A percentile compares a stretch with the other conserved stretches of the same genome.
phyloP scores from a whole-genome alignment of 2,329 filamentous ascomycete species.

The Nannizzia gypsea region DNA sequence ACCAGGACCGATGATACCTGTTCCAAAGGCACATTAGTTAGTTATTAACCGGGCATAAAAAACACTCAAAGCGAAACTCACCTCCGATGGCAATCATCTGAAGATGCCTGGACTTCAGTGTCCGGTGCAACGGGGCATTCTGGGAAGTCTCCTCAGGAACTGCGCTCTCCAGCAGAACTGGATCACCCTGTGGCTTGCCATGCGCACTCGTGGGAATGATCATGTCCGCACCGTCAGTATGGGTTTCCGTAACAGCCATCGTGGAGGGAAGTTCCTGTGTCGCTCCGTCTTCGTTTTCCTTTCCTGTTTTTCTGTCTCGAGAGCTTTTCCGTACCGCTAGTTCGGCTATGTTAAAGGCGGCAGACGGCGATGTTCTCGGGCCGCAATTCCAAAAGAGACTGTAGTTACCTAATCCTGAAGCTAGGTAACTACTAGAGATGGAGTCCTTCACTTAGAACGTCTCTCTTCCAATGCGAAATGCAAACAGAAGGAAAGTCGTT shows the following conservation, averaged over 20 bases:
- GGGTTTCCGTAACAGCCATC: background rate
- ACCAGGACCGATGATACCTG: conserved; percentile 53
- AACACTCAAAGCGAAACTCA: conserved; percentile 52
- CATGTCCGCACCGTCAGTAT: background rate
- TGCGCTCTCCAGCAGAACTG: background rate
- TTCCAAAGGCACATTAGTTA: conserved; percentile 13
- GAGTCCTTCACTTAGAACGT: too few relatives aligned
- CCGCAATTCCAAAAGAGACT: too few relatives aligned
- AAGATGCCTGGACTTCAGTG: conserved; percentile 47
- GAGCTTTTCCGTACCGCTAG: too few relatives aligned
- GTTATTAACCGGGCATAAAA: conserved; percentile 17
- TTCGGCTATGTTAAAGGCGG: too few relatives aligned
- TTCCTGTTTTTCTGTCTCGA: too few relatives aligned
- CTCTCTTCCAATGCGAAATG: too few relatives aligned
- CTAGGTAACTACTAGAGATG: too few relatives aligned
- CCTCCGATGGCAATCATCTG: conserved; percentile 50
- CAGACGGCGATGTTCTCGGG: too few relatives aligned
- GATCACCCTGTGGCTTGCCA: background rate
- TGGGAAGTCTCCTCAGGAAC: conserved; percentile 10
- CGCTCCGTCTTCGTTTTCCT: background rate
- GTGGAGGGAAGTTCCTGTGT: background rate
- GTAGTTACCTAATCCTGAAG: too few relatives aligned
- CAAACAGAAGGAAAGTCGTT: too few relatives aligned
- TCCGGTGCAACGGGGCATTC: conserved; percentile 29
- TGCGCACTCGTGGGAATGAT: conserved; percentile 1